These are phyloP conservation scores for Bromus sterilis DNA, from an alignment of 176 grass and related monocot genomes.

Conservation along the genomic window DNA sequence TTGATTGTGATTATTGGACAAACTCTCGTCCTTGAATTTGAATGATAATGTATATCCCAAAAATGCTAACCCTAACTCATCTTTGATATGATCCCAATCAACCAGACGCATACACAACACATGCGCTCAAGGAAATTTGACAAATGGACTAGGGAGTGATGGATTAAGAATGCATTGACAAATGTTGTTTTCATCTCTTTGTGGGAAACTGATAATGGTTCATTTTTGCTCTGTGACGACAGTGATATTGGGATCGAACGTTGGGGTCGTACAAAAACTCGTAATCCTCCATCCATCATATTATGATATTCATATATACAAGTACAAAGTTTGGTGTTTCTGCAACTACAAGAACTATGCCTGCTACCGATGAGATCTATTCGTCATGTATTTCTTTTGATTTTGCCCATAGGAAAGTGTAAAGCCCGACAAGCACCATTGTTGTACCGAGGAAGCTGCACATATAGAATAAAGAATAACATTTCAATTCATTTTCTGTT, in stretches of 20 bases:
- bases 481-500: not conserved
- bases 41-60: too few relatives aligned
- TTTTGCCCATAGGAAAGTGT: slow-evolving; percentile 2
- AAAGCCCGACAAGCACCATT: not conserved
- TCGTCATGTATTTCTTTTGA: not conserved
- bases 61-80: too few relatives aligned
- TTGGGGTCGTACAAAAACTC: not conserved
- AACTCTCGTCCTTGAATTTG: too few relatives aligned
- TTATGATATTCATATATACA: not conserved
- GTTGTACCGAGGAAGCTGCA: slow-evolving; percentile 8
- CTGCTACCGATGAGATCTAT: not conserved
- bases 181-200: not conserved
- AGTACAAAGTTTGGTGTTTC: not conserved
- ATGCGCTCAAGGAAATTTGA: not conserved
- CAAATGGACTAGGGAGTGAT: not conserved
- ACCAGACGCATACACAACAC: not conserved
- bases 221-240: too few relatives aligned
- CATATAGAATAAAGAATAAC: not conserved
- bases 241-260: too few relatives aligned
- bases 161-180: not conserved
- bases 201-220: not conserved
- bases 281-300: not conserved
- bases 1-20: too few relatives aligned
- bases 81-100: not conserved
- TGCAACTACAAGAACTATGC: not conserved